Evolutionary conservation across 352 stramenopile genomes (phyloP).

Genomic region (Pythium aristosporum): DNA sequence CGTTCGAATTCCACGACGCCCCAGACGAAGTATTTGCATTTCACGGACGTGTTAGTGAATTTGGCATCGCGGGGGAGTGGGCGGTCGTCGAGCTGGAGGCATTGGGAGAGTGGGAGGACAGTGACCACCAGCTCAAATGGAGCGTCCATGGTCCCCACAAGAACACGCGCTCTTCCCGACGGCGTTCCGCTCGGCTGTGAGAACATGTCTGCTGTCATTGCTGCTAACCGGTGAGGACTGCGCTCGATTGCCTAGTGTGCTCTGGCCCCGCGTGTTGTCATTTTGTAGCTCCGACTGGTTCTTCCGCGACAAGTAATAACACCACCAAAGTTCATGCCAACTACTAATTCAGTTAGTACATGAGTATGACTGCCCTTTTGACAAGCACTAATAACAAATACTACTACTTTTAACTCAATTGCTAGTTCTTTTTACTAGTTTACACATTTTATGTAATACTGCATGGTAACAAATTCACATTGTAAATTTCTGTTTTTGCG

Average conservation of each 20-base stretch:
- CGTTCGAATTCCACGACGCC: too few species aligned
- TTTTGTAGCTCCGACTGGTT: neutral
- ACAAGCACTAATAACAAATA: too few species aligned
- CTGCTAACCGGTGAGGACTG: neutral
- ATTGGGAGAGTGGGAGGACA: neutral
- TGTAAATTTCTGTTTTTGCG: too few species aligned
- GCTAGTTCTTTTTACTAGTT: too few species aligned
- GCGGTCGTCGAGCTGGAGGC: neutral
- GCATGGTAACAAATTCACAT: too few species aligned
- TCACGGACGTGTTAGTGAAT: neutral
- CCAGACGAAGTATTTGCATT: neutral
- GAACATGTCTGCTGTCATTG: neutral
- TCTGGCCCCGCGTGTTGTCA: constrained; percentile 3
- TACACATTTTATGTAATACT: too few species aligned
- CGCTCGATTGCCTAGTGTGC: neutral
- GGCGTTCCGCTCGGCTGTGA: neutral
- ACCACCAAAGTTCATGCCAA: too few species aligned
- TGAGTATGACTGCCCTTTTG: too few species aligned
- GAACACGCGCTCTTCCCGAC: too few species aligned
- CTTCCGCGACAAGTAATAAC: too few species aligned
- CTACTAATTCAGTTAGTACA: too few species aligned
- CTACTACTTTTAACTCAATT: too few species aligned
- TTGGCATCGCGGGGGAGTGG: neutral
- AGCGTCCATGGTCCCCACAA: neutral
- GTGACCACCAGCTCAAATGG: constrained; percentile 2